phyloP scores from a whole-genome alignment of 495 filamentous ascomycete species.

The Penicillium subrubescens region DNA sequence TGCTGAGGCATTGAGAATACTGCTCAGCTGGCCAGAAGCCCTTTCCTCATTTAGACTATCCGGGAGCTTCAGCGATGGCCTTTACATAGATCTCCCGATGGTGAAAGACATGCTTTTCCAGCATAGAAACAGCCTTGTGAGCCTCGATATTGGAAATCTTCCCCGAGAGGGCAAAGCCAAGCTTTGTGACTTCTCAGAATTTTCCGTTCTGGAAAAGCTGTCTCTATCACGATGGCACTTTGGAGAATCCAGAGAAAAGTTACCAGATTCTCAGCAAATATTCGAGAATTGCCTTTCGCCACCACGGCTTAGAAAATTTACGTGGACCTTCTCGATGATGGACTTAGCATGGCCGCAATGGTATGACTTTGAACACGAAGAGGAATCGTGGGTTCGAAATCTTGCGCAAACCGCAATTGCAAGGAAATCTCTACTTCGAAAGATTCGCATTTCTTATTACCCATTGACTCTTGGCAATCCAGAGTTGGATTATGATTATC shows the following conservation, averaged over 20 bases:
- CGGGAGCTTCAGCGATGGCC: not conserved
- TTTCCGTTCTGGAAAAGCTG: not conserved
- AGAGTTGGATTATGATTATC: not conserved
- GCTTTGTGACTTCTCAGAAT: not conserved
- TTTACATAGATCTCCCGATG: not conserved
- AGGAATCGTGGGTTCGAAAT: not conserved
- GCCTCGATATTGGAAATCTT: not conserved
- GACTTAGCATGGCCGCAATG: not conserved
- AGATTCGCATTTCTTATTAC: not conserved
- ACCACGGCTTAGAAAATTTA: not conserved
- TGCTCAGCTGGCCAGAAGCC: not conserved
- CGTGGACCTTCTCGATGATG: not conserved
- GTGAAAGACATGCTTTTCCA: not conserved
- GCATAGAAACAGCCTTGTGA: not conserved
- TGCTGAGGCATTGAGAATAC: not conserved
- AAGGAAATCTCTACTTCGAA: not conserved
- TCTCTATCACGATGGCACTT: not conserved
- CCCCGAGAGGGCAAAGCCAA: not conserved
- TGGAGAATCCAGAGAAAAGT: not conserved
- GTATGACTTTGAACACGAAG: not conserved
- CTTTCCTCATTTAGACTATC: not conserved
- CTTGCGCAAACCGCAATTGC: not conserved
- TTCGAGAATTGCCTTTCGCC: not conserved
- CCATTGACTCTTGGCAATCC: not conserved
- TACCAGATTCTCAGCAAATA: not conserved